Percentiles rank a stretch among this genome's conserved stretches.
These are phyloP conservation scores for Antrodiella citrinella DNA, from an alignment of 768 basidiomycete genomes.

Conservation along the genomic window DNA sequence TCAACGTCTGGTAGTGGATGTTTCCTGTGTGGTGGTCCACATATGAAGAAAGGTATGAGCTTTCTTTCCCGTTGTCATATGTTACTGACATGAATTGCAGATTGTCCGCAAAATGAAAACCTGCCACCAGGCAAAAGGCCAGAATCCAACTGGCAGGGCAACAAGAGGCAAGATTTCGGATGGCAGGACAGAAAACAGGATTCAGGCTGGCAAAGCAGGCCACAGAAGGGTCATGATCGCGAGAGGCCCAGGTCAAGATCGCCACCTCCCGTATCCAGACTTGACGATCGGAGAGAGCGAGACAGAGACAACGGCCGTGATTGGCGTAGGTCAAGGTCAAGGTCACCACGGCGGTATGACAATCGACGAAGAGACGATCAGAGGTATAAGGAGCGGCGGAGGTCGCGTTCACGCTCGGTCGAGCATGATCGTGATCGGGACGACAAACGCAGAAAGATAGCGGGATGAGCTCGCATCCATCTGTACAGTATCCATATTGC, in stretches of 20 bases:
- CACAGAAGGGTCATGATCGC: conserved; percentile 2
- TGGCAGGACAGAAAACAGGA: conserved; percentile 11
- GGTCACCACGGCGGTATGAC: conserved; percentile 11
- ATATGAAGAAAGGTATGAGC: conserved; percentile 75
- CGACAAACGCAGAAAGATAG: conserved; percentile 23
- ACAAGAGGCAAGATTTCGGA: conserved; percentile 15
- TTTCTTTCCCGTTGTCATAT: too few relatives aligned
- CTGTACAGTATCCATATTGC: neutral
- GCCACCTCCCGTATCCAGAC: conserved; percentile 6
- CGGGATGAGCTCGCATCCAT: neutral
- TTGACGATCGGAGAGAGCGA: neutral
- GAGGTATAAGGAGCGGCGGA: conserved; percentile 11
- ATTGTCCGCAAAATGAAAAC: conserved; percentile 28
- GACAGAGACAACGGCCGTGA: conserved; percentile 10
- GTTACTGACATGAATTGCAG: too few relatives aligned
- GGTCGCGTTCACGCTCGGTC: conserved; percentile 23
- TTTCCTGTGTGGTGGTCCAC: conserved; percentile 90
- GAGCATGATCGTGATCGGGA: conserved; percentile 19
- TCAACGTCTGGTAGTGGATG: conserved; percentile 57
- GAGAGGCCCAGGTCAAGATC: conserved; percentile 10
- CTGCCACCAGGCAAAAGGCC: conserved; percentile 10
- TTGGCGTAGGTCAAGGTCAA: conserved; percentile 11
- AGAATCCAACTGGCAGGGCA: conserved; percentile 8
- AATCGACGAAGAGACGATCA: conserved; percentile 14
- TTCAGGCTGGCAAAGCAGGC: neutral